Evolutionary conservation across 2,329 filamentous ascomycete species (phyloP).

Genomic region (Aspergillus fumigatiaffinis): DNA sequence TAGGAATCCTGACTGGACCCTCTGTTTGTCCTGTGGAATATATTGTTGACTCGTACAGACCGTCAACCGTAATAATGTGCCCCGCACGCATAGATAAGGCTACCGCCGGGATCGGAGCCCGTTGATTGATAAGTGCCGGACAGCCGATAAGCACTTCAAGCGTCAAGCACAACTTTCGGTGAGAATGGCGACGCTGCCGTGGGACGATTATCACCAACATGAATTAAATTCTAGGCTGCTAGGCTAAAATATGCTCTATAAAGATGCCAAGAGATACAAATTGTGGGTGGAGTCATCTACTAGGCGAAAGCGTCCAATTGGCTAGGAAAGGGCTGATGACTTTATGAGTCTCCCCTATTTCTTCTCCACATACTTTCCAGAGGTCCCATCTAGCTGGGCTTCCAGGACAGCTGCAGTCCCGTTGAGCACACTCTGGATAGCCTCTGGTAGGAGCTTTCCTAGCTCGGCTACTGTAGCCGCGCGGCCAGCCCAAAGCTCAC

Average conservation of each 20-base stretch:
- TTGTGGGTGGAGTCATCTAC: not conserved
- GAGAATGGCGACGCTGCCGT: not conserved
- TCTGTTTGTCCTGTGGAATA: not conserved
- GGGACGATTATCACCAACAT: not conserved
- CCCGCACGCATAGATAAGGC: slow-evolving; percentile 32
- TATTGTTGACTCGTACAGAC: not conserved
- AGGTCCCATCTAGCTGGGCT: slow-evolving; percentile 53
- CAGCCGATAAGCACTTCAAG: not conserved
- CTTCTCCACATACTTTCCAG: slow-evolving; percentile 48
- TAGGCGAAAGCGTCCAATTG: not conserved
- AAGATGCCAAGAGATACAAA: not conserved
- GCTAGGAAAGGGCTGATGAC: not conserved
- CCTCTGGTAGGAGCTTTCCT: slow-evolving; percentile 51
- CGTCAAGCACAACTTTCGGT: not conserved
- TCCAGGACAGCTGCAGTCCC: slow-evolving; percentile 62
- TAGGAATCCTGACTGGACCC: not conserved
- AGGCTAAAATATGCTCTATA: not conserved
- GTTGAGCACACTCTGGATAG: slow-evolving; percentile 54
- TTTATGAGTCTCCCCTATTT: not conserved
- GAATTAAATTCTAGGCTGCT: not conserved
- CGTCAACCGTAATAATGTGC: not conserved
- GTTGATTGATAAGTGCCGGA: slow-evolving; percentile 15
- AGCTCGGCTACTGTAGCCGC: slow-evolving; percentile 57
- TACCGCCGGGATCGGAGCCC: slow-evolving; percentile 31
- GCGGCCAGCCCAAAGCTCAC: slow-evolving; percentile 58